These are phyloP conservation scores for Fomitopsis pulvina DNA, from an alignment of 768 basidiomycete genomes.

Conservation along the genomic window DNA sequence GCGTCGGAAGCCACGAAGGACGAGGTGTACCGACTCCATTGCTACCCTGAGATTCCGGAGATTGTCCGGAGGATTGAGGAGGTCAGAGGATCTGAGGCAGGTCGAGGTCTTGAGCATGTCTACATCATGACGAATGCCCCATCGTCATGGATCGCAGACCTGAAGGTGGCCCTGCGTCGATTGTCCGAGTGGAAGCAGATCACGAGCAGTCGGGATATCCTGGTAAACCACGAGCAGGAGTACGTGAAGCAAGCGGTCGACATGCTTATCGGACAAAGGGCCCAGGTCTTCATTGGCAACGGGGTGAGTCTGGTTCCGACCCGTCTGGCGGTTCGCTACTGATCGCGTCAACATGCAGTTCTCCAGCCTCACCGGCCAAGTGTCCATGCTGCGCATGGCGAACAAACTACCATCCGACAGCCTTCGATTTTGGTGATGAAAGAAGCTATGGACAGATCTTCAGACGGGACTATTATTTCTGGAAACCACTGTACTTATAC, in stretches of 20 bases:
- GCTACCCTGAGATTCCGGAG: slow-evolving; percentile 33
- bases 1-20: slow-evolving; percentile 16
- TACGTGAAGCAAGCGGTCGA: slow-evolving; percentile 42
- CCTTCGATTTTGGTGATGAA: slow-evolving; percentile 33
- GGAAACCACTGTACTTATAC: too few relatives aligned
- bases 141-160: slow-evolving; percentile 31
- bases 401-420: slow-evolving; percentile 28
- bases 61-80: slow-evolving; percentile 33
- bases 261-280: slow-evolving; percentile 40
- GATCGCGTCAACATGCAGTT: slow-evolving; percentile 25
- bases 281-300: slow-evolving; percentile 45
- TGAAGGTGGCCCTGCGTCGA: slow-evolving; percentile 27
- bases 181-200: slow-evolving; percentile 32
- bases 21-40: slow-evolving; percentile 30
- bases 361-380: slow-evolving; percentile 43
- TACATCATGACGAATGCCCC: slow-evolving; percentile 45
- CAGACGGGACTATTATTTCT: background rate
- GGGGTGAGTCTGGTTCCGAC: slow-evolving; percentile 30
- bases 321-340: background rate
- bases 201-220: slow-evolving; percentile 34
- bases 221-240: slow-evolving; percentile 33
- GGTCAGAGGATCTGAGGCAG: slow-evolving; percentile 21
- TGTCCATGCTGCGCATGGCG: slow-evolving; percentile 38
- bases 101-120: slow-evolving; percentile 25
- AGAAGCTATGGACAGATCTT: too few relatives aligned